Base-by-base conservation (phyloP, 352 stramenopile species). In the Plasmopara halstedii region DNA sequence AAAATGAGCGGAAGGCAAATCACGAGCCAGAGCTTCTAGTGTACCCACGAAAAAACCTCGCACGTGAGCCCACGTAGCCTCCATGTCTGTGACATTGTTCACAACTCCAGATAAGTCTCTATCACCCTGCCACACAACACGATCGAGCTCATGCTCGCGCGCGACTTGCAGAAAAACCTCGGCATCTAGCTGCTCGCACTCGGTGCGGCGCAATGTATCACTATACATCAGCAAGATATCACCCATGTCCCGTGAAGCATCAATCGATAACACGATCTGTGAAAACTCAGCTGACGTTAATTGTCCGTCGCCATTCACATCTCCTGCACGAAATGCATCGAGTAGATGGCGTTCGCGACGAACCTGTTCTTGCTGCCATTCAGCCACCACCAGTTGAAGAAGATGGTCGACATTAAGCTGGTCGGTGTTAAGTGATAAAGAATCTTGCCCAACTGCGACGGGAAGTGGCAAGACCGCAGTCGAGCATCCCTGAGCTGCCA, bases 181-280 rank as follows among this genome's bases (percentile, higher is more conserved):
- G 0, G 73, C 53, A 46, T 77, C 59, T 27, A 88, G 70, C 10
- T 65, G 53, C 13, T 82, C 65, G 33, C 64, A 80, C 27, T 78
- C 26, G 0, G 75, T 88, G 25, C 78, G 70, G 1, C 75, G 69
- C 36, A 92, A 33, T 2, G 80, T 88, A 37, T 92, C 80, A 46
- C 70, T 85, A 60, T 87, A 89, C 74, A 92, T 85, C 21, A 87
- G 58, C 21, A 92, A 40, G 23, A 89, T 78, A 25, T 89, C 80
- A 15, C 59, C 73, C 0, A 78, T 41, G 18, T 89, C 76, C 0
- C 75, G 64, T 2, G 64, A 65, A 15, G 70, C 68, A 51, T 92
- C 80, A 50, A 35, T 35, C 31, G 31, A 35, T 1, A 35, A 14
- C 11, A 35, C 73, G 43, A 91, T 91, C 19, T 85, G 74, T 9